A percentile compares a stretch with the other conserved stretches of the same genome.
These are phyloP conservation scores for slime mould (Dictyostelium discoideum) DNA, from an alignment of 78 protist genomes.

Conservation along the genomic window dicty_2.7 NC_007089.4:3729501-3730000, in stretches of 20 bases:
- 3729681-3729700: not conserved
- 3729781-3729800: not conserved
- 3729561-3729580: too few relatives aligned
- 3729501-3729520: too few relatives aligned
- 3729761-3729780: not conserved
- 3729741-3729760: not conserved
- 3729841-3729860: not conserved
- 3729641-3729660: not conserved
- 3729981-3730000: not conserved
- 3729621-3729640: not conserved
- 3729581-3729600: too few relatives aligned
- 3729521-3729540: too few relatives aligned
- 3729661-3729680: not conserved
- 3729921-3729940: constrained; percentile 52
- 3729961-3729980: not conserved
- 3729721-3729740: constrained; percentile 14
- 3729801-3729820: not conserved
- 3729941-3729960: constrained; percentile 49
- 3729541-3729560: too few relatives aligned
- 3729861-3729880: not conserved
- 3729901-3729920: constrained; percentile 27
- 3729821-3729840: not conserved
- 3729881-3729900: not conserved
- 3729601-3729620: too few relatives aligned
- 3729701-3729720: not conserved